Evolutionary conservation across 768 basidiomycete species (phyloP).

Genomic region (Lactarius indigo): DNA sequence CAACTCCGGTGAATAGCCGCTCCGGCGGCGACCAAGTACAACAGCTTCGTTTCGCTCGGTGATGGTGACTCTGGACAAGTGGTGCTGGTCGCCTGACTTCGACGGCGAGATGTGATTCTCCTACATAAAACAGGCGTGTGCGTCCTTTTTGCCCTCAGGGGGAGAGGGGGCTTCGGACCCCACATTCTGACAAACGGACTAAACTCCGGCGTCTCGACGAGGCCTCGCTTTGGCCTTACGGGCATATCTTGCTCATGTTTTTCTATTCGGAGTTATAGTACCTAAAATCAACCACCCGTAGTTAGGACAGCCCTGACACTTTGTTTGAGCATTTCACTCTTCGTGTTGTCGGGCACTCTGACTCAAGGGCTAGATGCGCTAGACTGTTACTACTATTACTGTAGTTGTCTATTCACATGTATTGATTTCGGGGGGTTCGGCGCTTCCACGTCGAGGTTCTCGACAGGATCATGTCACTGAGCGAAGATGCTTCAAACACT

Average conservation of each 20-base stretch:
- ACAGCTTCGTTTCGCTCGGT: not conserved
- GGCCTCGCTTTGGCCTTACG: not conserved
- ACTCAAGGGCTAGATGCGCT: no score
- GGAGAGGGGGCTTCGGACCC: not conserved
- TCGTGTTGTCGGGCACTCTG: not conserved
- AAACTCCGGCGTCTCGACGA: not conserved
- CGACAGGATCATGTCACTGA: not conserved
- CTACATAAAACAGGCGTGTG: not conserved
- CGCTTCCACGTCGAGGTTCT: not conserved
- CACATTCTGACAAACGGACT: not conserved
- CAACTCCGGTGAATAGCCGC: not conserved
- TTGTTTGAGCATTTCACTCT: not conserved
- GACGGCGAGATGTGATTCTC: not conserved
- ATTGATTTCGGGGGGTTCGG: not conserved
- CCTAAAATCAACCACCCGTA: not conserved
- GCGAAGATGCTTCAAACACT: not conserved
- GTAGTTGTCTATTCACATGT: no score
- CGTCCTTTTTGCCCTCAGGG: not conserved
- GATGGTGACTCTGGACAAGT: not conserved
- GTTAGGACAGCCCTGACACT: not conserved
- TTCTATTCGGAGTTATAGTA: conserved; percentile 12
- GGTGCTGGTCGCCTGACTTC: not conserved
- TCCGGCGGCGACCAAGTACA: not conserved
- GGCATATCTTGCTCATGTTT: not conserved
- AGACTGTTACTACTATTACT: no score